Evolutionary conservation across 176 grass and related monocot genomes (phyloP).

Genomic region (Rhynchospora breviuscula): DNA sequence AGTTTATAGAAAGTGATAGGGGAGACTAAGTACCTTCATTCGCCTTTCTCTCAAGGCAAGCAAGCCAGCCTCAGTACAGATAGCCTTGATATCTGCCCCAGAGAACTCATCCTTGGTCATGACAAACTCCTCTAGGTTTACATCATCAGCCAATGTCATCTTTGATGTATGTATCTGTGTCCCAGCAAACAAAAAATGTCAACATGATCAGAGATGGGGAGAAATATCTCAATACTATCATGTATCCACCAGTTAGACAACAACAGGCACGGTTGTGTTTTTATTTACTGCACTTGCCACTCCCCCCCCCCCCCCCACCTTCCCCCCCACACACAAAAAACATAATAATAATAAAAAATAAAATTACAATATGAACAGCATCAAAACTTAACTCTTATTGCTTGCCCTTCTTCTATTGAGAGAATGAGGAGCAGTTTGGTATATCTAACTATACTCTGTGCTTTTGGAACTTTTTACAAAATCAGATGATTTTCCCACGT

Average conservation of each 20-base stretch:
- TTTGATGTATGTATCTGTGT: conserved; percentile 80
- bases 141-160: conserved; percentile 83
- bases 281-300: neutral
- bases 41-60: conserved; percentile 74
- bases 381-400: neutral
- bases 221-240: neutral
- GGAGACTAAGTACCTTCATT: conserved; percentile 51
- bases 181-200: conserved; percentile 6
- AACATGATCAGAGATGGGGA: neutral
- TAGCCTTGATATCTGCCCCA: conserved; percentile 80
- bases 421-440: neutral
- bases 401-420: neutral
- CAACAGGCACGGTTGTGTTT: neutral
- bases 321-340: too few relatives aligned
- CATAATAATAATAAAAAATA: neutral
- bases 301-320: neutral
- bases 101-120: conserved; percentile 90
- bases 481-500: neutral
- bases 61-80: conserved; percentile 84
- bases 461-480: neutral
- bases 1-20: neutral
- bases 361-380: neutral
- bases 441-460: neutral
- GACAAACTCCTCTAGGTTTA: conserved; percentile 87
- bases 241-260: neutral